Evolutionary conservation across 2,329 filamentous ascomycete genomes (phyloP), one percentile per base, ranked within the genome.

Genomic region (Rutstroemia sp.): DNA sequence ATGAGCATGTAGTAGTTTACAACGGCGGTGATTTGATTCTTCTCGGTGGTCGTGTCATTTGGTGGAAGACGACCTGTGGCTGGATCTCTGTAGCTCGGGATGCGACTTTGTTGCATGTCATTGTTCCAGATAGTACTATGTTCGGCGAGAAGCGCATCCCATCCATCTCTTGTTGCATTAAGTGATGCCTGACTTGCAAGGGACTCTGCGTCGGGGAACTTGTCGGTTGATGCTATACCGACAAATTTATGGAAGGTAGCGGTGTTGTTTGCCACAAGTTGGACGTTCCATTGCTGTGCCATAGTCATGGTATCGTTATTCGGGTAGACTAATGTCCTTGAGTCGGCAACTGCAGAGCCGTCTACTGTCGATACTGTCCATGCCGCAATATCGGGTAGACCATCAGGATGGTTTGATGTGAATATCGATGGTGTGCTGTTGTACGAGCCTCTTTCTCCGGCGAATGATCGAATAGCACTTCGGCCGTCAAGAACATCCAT

Each of bases 401-500:
- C 81, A 55, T 73, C 70, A 2, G 84, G 84, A n/a, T 74, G 75
- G 5, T 86, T 82, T 5, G 80, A 77, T 4, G 80, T 76, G 72
- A 77, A 86, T 38, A 87, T 83, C 12, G 72, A 65, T 6, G 67
- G 69, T 9, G 74, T 71, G 7, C 74, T 68, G 41, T 37, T n/a
- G n/a, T 82, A 77, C 39, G 73, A 72, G 1, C 75, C 77, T 41
- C 79, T 84, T 2, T 73, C 73, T 1, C 74, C 74, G 56, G 80
- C 78, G 23, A 77, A 73, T 0, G 81, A 80, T n/a, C 83, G 75
- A 16, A 84, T 77, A 17, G 84, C 83, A 61, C 79, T 78, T 59
- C 78, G 77, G 1, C 84, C 84, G 60, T 87, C 80, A 9, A 87
- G 64, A 0, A 85, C 71, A 66, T 87, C 86, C 21, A 80, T 78